A percentile compares a stretch with the other conserved stretches of the same genome.
phyloP scores from a whole-genome alignment of 2,329 filamentous ascomycete species.

The Aureobasidium sp. region DNA sequence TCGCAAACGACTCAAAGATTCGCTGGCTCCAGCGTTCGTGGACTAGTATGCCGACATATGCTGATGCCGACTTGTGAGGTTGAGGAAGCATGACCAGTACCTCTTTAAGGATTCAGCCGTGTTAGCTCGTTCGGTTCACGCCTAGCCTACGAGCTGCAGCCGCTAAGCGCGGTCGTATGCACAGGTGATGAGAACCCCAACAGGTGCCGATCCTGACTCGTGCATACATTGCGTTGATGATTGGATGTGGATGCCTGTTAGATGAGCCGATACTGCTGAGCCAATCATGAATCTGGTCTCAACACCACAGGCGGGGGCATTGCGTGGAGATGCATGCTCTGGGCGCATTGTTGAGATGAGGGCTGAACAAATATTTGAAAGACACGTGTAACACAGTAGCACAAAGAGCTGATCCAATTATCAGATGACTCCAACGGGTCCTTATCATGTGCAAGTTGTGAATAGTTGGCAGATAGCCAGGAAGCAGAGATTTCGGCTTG shows the following conservation, averaged over 20 bases:
- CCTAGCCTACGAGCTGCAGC: background rate
- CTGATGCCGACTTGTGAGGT: background rate
- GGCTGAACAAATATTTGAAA: background rate
- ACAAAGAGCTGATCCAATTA: background rate
- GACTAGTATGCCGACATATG: background rate
- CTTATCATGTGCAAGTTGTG: background rate
- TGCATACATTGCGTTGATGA: background rate
- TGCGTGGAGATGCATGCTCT: background rate
- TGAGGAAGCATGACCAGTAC: background rate
- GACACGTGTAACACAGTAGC: background rate
- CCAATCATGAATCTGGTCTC: background rate
- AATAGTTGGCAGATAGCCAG: background rate
- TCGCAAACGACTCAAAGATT: background rate
- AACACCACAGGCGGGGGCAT: background rate
- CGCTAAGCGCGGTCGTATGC: constrained; percentile 3
- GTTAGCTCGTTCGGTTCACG: background rate
- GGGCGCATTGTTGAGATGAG: background rate
- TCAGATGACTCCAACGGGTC: background rate
- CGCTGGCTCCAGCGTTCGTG: background rate
- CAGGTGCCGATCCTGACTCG: constrained; percentile 3
- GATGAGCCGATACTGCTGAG: background rate
- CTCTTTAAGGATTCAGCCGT: background rate
- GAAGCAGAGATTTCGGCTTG: background rate
- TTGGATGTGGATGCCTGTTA: background rate
- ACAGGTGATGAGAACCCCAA: background rate